Evolutionary conservation across 495 filamentous ascomycete species (phyloP).

Genomic region (Penicillium salamii): DNA sequence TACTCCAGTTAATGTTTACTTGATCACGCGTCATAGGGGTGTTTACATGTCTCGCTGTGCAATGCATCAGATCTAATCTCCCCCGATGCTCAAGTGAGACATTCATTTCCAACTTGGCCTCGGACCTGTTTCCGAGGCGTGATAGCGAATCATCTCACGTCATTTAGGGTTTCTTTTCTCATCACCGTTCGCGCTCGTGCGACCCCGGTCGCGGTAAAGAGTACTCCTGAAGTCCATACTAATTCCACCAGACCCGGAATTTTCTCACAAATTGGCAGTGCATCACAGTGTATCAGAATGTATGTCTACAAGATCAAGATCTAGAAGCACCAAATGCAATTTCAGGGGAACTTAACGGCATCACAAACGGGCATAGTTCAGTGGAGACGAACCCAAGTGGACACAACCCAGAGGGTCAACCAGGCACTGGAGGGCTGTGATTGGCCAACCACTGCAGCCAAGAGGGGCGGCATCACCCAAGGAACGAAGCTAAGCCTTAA

Average conservation of each 20-base stretch:
- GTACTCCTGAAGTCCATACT: too few species aligned
- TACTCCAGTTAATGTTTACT: neutral
- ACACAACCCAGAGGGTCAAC: neutral
- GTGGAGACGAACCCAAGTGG: neutral
- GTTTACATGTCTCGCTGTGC: neutral
- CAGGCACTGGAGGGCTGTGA: neutral
- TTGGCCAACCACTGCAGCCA: neutral
- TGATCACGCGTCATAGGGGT: neutral
- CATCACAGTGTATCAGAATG: too few species aligned
- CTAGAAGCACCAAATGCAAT: too few species aligned
- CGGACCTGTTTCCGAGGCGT: neutral
- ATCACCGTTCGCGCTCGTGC: neutral
- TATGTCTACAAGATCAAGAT: too few species aligned
- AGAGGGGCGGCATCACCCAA: constrained; percentile 1
- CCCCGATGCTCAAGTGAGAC: neutral
- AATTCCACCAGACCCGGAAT: too few species aligned
- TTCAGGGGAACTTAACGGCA: constrained; percentile 1
- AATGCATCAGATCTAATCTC: constrained; percentile 5
- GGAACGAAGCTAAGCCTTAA: neutral
- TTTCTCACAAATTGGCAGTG: too few species aligned
- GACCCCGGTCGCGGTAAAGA: too few species aligned
- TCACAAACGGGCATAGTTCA: constrained; percentile 4
- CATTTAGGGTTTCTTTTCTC: neutral
- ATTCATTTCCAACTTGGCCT: constrained; percentile 1
- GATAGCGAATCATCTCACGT: neutral